phyloP scores from a whole-genome alignment of 2,329 filamentous ascomycete species.

The Nannizzia gypsea region DNA sequence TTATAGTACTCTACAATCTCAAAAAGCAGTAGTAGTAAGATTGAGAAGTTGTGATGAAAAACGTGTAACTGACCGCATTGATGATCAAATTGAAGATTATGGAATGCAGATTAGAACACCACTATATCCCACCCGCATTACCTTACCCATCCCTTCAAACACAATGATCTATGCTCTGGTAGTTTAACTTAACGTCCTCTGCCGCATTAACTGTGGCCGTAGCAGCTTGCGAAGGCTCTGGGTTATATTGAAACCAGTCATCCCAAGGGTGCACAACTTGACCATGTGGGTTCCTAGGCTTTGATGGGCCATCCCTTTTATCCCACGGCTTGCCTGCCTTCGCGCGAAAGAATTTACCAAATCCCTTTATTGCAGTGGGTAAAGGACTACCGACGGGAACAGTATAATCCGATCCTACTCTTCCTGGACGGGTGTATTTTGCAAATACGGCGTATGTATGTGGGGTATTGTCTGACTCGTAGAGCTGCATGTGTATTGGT shows the following conservation, averaged over 20 bases:
- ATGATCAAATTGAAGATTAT: no score
- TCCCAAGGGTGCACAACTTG: constrained; percentile 18
- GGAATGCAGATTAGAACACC: no score
- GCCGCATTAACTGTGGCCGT: background rate
- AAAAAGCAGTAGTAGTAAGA: no score
- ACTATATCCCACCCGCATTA: background rate
- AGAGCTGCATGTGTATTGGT: constrained; percentile 43
- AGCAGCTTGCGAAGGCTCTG: background rate
- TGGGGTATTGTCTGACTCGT: constrained; percentile 49
- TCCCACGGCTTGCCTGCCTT: constrained; percentile 51
- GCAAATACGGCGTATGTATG: constrained; percentile 50
- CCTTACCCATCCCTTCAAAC: background rate
- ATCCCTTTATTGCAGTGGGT: constrained; percentile 37
- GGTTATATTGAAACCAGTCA: constrained; percentile 25
- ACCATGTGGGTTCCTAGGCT: constrained; percentile 18
- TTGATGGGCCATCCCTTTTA: constrained; percentile 23
- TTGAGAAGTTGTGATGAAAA: no score
- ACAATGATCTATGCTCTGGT: background rate
- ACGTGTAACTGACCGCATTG: no score
- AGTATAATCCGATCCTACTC: constrained; percentile 23
- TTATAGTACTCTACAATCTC: background rate
- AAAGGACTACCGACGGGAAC: constrained; percentile 23
- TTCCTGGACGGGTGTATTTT: constrained; percentile 32
- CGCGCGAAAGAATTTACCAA: constrained; percentile 46
- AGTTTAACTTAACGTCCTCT: background rate